These are phyloP conservation scores for Saposhnikovia divaricata DNA, from an alignment of 129 eudicot genomes.

Conservation along the genomic window DNA sequence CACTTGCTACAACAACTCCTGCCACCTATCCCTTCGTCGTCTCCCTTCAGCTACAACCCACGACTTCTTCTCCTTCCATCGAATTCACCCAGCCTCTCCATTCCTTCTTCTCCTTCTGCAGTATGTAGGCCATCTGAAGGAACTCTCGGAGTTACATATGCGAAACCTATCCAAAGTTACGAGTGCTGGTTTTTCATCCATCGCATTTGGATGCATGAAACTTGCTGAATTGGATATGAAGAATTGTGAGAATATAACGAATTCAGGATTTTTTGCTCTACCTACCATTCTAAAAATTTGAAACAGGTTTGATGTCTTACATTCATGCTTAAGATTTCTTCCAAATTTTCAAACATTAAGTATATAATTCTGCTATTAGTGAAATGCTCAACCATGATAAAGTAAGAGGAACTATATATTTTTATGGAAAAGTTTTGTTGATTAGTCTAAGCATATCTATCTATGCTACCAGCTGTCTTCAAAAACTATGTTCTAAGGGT, in stretches of 20 bases:
- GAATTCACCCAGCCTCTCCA: too few species aligned
- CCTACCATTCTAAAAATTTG: constrained; percentile 57
- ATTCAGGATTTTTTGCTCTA: constrained; percentile 65
- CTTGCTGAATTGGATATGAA: constrained; percentile 70
- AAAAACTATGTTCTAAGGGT: too few species aligned
- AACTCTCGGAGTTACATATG: constrained; percentile 59
- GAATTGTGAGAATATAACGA: constrained; percentile 49
- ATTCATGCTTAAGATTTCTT: neutral
- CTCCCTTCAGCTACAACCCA: too few species aligned
- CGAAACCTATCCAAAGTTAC: constrained; percentile 44
- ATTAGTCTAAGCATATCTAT: too few species aligned
- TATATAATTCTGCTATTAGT: neutral
- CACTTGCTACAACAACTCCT: too few species aligned
- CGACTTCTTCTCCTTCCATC: too few species aligned
- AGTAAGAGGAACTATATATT: too few species aligned
- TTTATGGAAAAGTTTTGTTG: too few species aligned
- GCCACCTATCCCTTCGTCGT: too few species aligned
- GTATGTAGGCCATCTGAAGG: constrained; percentile 41
- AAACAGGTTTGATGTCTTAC: constrained; percentile 41
- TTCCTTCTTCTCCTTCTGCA: too few species aligned
- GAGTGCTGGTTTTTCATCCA: constrained; percentile 41
- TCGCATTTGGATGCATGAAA: constrained; percentile 66
- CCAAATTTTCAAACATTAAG: neutral
- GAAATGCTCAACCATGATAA: neutral
- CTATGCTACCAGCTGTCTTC: neutral